Percentiles rank a stretch among this genome's conserved stretches.
Conservation (phyloP, 2,329 filamentous ascomycete genomes). For the Aspergillus thermomutatus region DNA sequence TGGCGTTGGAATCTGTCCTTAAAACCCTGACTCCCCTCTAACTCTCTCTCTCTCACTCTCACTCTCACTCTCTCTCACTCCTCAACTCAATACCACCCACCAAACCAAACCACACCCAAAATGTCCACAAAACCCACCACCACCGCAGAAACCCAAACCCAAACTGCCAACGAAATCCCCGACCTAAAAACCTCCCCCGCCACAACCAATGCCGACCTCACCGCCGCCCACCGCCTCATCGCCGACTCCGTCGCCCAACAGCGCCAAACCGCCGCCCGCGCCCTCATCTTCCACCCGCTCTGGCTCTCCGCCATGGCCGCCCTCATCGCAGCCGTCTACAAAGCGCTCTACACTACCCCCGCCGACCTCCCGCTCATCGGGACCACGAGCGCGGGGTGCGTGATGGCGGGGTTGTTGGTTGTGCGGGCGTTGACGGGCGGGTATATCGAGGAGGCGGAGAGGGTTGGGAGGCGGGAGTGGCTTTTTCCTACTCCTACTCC, state of each 20-base stretch:
- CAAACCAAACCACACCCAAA: not conserved
- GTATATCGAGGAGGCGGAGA: slow-evolving; percentile 63
- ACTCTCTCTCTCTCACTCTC: not conserved
- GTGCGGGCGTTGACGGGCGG: slow-evolving; percentile 59
- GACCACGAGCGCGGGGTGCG: slow-evolving; percentile 49
- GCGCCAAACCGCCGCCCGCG: slow-evolving; percentile 62
- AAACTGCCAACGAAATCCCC: slow-evolving; percentile 5
- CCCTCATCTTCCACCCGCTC: slow-evolving; percentile 61
- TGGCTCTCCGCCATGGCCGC: slow-evolving; percentile 41
- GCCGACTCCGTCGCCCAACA: slow-evolving; percentile 82
- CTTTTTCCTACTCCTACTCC: slow-evolving; percentile 31
- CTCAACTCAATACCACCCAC: not conserved
- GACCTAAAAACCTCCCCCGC: slow-evolving; percentile 34
- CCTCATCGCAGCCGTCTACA: slow-evolving; percentile 38
- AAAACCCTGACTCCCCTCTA: not conserved
- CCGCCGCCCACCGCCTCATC: slow-evolving; percentile 67
- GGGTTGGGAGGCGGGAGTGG: slow-evolving; percentile 59
- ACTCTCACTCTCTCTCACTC: not conserved
- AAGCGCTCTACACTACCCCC: slow-evolving; percentile 36
- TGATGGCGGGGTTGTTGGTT: slow-evolving; percentile 61
- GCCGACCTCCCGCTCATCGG: slow-evolving; percentile 10
- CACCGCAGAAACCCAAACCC: not conserved
- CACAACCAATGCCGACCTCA: slow-evolving; percentile 55
- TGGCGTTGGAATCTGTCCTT: not conserved
- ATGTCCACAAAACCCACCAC: not conserved